Base-by-base conservation (phyloP, 2,329 filamentous ascomycete species). In the Fusarium sp. region DNA sequence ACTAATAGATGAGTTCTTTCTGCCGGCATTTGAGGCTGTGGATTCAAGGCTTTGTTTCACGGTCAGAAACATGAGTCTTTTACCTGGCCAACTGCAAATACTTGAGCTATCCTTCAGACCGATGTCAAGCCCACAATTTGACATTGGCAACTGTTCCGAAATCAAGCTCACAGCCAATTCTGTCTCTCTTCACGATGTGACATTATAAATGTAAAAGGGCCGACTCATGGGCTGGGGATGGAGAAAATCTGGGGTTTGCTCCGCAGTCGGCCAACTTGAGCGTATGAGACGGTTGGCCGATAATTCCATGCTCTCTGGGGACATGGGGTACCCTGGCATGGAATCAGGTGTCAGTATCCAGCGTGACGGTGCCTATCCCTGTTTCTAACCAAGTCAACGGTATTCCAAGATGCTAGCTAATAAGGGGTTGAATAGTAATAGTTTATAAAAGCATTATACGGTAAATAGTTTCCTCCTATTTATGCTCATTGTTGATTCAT, bases 81-180 rank as follows among this genome's bases (percentile, higher is more conserved):
- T 11, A 31, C 9, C 3, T 9, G 24, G 36, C 19, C 36, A 11
- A 26, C 25, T 35, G 12, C 13, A 13, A 10, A 11, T 8, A 15
- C 13, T 22, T 32, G 4, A 32, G 28, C 13, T n/a, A 11, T 13
- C 11, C 15, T 36, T 36, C 10, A 31, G 29, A 31, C 9, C 9
- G 10, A 31, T 3, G 5, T 10, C 8, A 31, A 31, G 29, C 12
- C 10, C 11, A 28, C 6, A 28, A 4, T 10, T 28, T 7, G 2
- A 19, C 19, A 19, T 19, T 13, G 13, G 46, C 11, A 25, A 5
- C 13, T 12, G 0, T 2, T 4, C 28, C 36, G n/a, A 22, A 4
- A 5, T 0, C 1, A n/a, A 4, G 13, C 1, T 4, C n/a, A 2
- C 1, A 6, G 2, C 19, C 19, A 19, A 19, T 19, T 19, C 19